Evolutionary conservation across 371 early-diverging fungal genomes (phyloP).

Genomic region (Mucor indicus): DNA sequence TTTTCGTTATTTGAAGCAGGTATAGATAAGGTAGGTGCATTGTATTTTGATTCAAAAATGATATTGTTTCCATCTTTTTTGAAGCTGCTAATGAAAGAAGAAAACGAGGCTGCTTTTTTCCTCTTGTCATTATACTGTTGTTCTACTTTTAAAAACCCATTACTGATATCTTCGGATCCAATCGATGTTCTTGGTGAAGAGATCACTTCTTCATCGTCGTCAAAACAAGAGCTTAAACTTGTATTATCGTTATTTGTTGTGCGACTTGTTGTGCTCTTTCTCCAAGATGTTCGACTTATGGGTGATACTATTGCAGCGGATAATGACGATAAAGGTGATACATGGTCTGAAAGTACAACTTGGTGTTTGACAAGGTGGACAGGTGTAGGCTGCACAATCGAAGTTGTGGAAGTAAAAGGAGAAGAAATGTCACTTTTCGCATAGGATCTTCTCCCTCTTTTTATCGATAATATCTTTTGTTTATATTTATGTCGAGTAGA

Average conservation of each 20-base stretch:
- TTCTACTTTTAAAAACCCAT: background rate
- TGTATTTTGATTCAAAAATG: slow-evolving; percentile 11
- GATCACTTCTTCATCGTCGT: slow-evolving; percentile 11
- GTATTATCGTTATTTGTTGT: slow-evolving; percentile 2
- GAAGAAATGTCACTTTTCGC: too few relatives aligned
- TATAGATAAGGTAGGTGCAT: background rate
- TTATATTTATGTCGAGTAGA: slow-evolving; percentile 4
- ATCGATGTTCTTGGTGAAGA: slow-evolving; percentile 10
- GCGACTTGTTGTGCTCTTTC: slow-evolving; percentile 9
- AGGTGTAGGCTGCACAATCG: slow-evolving; percentile 3
- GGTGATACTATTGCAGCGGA: slow-evolving; percentile 8
- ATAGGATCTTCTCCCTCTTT: too few relatives aligned
- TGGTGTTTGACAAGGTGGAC: slow-evolving; percentile 19
- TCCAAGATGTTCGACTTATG: slow-evolving; percentile 12
- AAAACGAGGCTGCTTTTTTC: slow-evolving; percentile 4
- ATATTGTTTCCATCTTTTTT: slow-evolving; percentile 10
- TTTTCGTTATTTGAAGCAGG: background rate
- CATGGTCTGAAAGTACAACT: slow-evolving; percentile 24
- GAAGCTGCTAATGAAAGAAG: slow-evolving; percentile 1
- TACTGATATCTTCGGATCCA: slow-evolving; percentile 7
- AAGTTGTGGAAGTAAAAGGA: too few relatives aligned
- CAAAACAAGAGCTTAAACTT: slow-evolving; percentile 9
- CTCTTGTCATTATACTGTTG: background rate
- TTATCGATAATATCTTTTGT: slow-evolving; percentile 14
- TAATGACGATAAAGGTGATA: slow-evolving; percentile 20